Evolutionary conservation across 2,329 filamentous ascomycete species (phyloP).

Genomic region (Fusarium odoratissimum): DNA sequence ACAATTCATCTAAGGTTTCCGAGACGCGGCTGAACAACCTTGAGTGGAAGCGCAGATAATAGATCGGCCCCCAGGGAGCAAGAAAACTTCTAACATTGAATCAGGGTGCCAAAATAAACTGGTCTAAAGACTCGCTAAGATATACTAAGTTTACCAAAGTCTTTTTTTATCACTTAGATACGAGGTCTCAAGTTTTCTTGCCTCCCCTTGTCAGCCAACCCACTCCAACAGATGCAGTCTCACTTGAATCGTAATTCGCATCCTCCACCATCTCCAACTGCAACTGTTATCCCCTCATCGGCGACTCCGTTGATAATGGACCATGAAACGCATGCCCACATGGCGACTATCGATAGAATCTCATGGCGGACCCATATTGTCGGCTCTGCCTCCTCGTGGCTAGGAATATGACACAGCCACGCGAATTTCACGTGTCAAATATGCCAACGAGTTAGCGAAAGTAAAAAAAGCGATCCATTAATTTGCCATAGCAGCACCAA

Average conservation of each 20-base stretch:
- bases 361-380: neutral
- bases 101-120: too few species aligned
- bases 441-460: neutral
- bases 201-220: neutral
- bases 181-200: too few species aligned
- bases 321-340: conserved; percentile 18
- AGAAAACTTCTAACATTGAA: too few species aligned
- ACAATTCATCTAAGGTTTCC: conserved; percentile 1
- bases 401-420: conserved; percentile 26
- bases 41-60: neutral
- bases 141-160: too few species aligned
- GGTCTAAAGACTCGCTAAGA: too few species aligned
- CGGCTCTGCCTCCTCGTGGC: conserved; percentile 26
- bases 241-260: conserved; percentile 17
- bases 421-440: conserved; percentile 32
- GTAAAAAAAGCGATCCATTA: neutral
- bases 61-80: neutral
- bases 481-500: conserved; percentile 5
- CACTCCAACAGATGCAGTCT: conserved; percentile 5
- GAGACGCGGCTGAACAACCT: conserved; percentile 17
- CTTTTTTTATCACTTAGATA: too few species aligned
- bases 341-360: conserved; percentile 11
- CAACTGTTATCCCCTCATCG: conserved; percentile 6
- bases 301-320: conserved; percentile 14
- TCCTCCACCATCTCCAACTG: neutral